phyloP scores from a whole-genome alignment of 306 rosid genomes.

The Prinsepia uniflora region DNA sequence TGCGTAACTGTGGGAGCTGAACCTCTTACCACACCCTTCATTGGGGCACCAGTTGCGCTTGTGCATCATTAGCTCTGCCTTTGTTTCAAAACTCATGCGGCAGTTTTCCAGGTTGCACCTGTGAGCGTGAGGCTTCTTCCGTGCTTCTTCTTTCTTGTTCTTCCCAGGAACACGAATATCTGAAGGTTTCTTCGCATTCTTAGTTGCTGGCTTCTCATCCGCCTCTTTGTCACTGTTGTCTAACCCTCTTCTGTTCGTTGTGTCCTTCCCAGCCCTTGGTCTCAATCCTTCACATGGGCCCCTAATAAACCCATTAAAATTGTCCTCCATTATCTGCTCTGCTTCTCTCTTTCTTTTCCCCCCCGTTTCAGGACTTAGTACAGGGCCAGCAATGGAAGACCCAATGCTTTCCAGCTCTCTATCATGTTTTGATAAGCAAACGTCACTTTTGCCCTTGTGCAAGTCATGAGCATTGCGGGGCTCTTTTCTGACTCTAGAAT shows the following conservation, averaged over 20 bases:
- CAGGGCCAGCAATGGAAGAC: slow-evolving; percentile 30
- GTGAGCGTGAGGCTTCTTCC: slow-evolving; percentile 29
- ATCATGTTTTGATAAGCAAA: slow-evolving; percentile 34
- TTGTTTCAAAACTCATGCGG: slow-evolving; percentile 66
- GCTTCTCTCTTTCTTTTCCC: slow-evolving; percentile 51
- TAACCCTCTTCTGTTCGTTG: slow-evolving; percentile 22
- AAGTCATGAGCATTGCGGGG: slow-evolving; percentile 10
- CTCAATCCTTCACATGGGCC: slow-evolving; percentile 96
- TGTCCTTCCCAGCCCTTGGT: slow-evolving; percentile 56
- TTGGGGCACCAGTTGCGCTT: slow-evolving; percentile 79
- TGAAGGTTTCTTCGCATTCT: slow-evolving; percentile 42
- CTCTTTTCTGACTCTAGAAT: slow-evolving; percentile 40
- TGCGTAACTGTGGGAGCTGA: slow-evolving; percentile 88
- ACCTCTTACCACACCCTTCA: slow-evolving; percentile 90
- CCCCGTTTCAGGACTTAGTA: slow-evolving; percentile 24
- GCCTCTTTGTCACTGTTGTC: slow-evolving; percentile 27
- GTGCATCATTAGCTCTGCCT: slow-evolving; percentile 66
- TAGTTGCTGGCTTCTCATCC: slow-evolving; percentile 40
- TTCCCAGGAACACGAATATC: slow-evolving; percentile 30
- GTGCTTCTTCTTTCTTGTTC: slow-evolving; percentile 39
- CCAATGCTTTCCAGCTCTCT: slow-evolving; percentile 33
- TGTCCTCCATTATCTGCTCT: slow-evolving; percentile 36
- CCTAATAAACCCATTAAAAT: slow-evolving; percentile 47
- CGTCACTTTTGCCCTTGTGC: slow-evolving; percentile 25
- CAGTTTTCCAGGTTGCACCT: slow-evolving; percentile 82